Evolutionary conservation across 2,329 filamentous ascomycete species (phyloP).

Genomic region (Fonsecaea monophora): DNA sequence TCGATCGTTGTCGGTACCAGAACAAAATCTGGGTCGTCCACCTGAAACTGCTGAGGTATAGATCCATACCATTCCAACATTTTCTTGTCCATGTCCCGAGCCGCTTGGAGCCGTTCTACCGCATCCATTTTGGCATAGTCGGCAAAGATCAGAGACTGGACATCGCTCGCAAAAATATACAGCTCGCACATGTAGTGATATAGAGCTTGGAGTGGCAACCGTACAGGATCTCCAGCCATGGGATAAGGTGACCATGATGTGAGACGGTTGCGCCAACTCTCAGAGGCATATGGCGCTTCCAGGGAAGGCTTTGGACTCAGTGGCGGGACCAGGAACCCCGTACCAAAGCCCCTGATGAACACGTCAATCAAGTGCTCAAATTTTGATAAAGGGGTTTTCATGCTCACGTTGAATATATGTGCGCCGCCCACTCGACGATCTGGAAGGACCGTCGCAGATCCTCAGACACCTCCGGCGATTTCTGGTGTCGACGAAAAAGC

Average conservation of each 20-base stretch:
- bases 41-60: slow-evolving; percentile 9
- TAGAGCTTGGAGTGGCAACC: slow-evolving; percentile 20
- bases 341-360: slow-evolving; percentile 17
- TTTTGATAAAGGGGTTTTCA: background rate
- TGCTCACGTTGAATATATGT: slow-evolving; percentile 25
- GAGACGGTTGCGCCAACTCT: slow-evolving; percentile 14
- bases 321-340: slow-evolving; percentile 13
- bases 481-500: slow-evolving; percentile 19
- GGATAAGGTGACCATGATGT: slow-evolving; percentile 27
- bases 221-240: slow-evolving; percentile 17
- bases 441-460: slow-evolving; percentile 26
- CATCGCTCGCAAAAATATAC: slow-evolving; percentile 17
- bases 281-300: slow-evolving; percentile 15
- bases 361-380: background rate
- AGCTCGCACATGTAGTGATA: slow-evolving; percentile 23
- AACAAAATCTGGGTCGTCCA: slow-evolving; percentile 17
- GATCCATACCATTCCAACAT: slow-evolving; percentile 22
- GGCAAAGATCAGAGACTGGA: slow-evolving; percentile 18
- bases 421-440: slow-evolving; percentile 27
- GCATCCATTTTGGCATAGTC: slow-evolving; percentile 19
- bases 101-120: slow-evolving; percentile 15
- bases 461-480: background rate
- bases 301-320: slow-evolving; percentile 16
- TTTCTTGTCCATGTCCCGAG: slow-evolving; percentile 13
- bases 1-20: slow-evolving; percentile 18